A percentile compares a stretch with the other conserved stretches of the same genome.
These are phyloP conservation scores for Helenozyma rhizophorensis DNA, from an alignment of 805 yeast genomes.

Conservation along the genomic window DNA sequence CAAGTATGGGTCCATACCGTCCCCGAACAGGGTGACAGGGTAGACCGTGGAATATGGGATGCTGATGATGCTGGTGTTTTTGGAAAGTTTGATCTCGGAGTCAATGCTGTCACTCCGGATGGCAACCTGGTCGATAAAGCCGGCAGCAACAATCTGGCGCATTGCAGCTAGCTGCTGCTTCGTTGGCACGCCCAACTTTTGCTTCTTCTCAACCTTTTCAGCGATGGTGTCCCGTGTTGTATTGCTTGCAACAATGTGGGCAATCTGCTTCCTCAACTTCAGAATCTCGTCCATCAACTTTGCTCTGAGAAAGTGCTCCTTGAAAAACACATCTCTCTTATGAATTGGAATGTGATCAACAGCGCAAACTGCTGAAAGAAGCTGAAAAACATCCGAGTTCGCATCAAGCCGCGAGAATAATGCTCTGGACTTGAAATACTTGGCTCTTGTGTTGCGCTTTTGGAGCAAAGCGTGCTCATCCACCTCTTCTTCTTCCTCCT, in stretches of 20 bases:
- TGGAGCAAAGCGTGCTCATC: slow-evolving; percentile 36
- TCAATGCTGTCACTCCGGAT: slow-evolving; percentile 73
- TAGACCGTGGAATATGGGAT: slow-evolving; percentile 64
- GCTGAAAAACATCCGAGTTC: slow-evolving; percentile 67
- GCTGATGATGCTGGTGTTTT: slow-evolving; percentile 51
- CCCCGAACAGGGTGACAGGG: slow-evolving; percentile 36
- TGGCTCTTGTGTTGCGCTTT: slow-evolving; percentile 40
- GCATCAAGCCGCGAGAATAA: slow-evolving; percentile 66
- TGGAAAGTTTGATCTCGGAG: slow-evolving; percentile 55
- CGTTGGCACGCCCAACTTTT: slow-evolving; percentile 63
- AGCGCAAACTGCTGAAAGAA: slow-evolving; percentile 83
- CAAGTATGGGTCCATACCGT: slow-evolving; percentile 48
- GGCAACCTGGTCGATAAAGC: slow-evolving; percentile 88
- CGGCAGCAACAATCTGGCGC: slow-evolving; percentile 90
- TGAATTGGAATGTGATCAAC: slow-evolving; percentile 63
- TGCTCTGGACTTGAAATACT: slow-evolving; percentile 55
- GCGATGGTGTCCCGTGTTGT: slow-evolving; percentile 60
- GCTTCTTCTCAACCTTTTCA: slow-evolving; percentile 24
- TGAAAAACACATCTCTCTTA: slow-evolving; percentile 46
- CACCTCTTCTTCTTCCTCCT: slow-evolving; percentile 32
- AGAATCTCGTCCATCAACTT: slow-evolving; percentile 82
- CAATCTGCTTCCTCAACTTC: slow-evolving; percentile 76
- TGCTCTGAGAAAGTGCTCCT: slow-evolving; percentile 62
- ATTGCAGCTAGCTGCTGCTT: slow-evolving; percentile 68
- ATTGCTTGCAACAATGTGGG: slow-evolving; percentile 66